These are phyloP conservation scores for Chalciporus chontae DNA, from an alignment of 768 basidiomycete species.

Conservation along the genomic window DNA sequence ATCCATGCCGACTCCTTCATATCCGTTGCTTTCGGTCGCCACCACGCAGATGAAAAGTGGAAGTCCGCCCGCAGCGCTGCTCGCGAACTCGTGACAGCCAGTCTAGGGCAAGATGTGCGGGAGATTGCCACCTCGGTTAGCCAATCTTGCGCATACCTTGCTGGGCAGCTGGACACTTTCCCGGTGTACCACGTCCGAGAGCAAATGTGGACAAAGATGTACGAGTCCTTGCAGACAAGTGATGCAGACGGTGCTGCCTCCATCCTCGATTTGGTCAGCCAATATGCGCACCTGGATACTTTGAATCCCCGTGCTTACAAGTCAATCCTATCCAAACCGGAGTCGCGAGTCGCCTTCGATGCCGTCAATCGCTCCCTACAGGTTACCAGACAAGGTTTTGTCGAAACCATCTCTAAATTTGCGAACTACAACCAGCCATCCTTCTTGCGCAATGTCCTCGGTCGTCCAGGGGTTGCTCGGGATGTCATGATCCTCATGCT, in stretches of 20 bases:
- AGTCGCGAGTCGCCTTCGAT: slow-evolving; percentile 38
- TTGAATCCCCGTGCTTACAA: slow-evolving; percentile 53
- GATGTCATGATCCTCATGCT: slow-evolving; percentile 67
- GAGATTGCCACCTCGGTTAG: slow-evolving; percentile 30
- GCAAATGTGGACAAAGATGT: slow-evolving; percentile 68
- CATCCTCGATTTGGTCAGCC: slow-evolving; percentile 55
- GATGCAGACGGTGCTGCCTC: slow-evolving; percentile 59
- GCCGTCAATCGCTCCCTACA: slow-evolving; percentile 61
- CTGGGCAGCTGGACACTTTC: slow-evolving; percentile 28
- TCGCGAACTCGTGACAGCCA: slow-evolving; percentile 37
- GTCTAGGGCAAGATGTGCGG: slow-evolving; percentile 33
- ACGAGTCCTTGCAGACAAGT: slow-evolving; percentile 51
- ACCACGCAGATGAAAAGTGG: slow-evolving; percentile 42
- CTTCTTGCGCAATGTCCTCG: slow-evolving; percentile 53
- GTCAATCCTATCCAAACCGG: slow-evolving; percentile 31
- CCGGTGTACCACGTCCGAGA: slow-evolving; percentile 43
- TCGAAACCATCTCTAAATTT: slow-evolving; percentile 57
- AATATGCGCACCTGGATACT: slow-evolving; percentile 62
- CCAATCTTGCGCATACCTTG: slow-evolving; percentile 33
- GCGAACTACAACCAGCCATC: slow-evolving; percentile 56
- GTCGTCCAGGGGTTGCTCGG: slow-evolving; percentile 51
- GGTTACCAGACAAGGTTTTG: slow-evolving; percentile 59
- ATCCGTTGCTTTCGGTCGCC: slow-evolving; percentile 42
- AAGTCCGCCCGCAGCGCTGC: slow-evolving; percentile 36
- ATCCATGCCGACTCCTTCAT: slow-evolving; percentile 50